Evolutionary conservation across 257 asterid species (phyloP), one percentile per base, ranked within the genome.

Genomic region (Nicotiana sylvestris): DNA sequence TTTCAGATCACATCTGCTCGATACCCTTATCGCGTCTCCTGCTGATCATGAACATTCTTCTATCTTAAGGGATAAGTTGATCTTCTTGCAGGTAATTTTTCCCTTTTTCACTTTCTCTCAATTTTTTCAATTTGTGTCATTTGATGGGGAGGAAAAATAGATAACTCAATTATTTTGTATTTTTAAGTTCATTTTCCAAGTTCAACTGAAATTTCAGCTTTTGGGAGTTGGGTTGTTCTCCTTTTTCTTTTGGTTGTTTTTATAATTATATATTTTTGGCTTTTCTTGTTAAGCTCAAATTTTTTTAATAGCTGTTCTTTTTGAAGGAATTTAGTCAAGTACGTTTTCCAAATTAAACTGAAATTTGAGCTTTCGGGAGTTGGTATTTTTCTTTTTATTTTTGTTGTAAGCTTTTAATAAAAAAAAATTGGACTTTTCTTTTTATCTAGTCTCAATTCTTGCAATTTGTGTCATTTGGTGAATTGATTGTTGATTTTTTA

Each of bases 71-170:
- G 99, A 96, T 82, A 96, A 96, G 90, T 88, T 96, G 62, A 88
- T 94, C 88, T 96, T 96, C 90, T 86, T 96, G 90, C 98, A 93
- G 99, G 99, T 96, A 2, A 78, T 80, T 62, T 2, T 61, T 56
- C 1, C 27, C 32, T 9, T 4, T 37, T 25, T 17, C 2, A 4
- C 11, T 37, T 81, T 35, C 9, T 55, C 39, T 66, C 29, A 25
- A 29, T 27, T 17, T 2, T 76, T 2, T 61, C 3, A 15, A 32
- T 67, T 35, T 33, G 76, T 67, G 37, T 43, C 53, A 33, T 68
- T 33, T 68, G 37, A 5, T 30, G 33, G 16, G 49, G 5, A 55
- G 15, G 15, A 13, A 3, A 12, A 55, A 6, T 57, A 57, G 64
- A 57, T 18, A 57, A 6, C 64, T 17, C 64, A 57, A 6, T 58